phyloP scores from a whole-genome alignment of 768 basidiomycete species.

The Royoungia palumana region DNA sequence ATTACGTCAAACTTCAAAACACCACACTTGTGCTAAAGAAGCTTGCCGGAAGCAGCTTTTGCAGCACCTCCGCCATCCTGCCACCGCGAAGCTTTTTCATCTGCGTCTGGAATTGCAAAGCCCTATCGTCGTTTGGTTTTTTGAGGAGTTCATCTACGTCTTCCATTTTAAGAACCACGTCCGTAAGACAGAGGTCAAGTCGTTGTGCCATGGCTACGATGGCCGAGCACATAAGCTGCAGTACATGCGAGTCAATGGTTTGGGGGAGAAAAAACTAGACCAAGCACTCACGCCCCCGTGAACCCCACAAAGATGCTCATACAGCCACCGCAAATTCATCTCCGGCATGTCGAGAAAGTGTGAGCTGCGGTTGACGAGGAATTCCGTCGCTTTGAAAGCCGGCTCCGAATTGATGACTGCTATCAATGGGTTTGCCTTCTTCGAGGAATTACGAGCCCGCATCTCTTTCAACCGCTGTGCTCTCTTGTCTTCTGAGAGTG shows the following conservation, averaged over 20 bases:
- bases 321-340: conserved; percentile 2
- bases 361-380: neutral
- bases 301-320: neutral
- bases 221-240: neutral
- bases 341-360: neutral
- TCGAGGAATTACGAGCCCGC: too few species aligned
- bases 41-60: too few species aligned
- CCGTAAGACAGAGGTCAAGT: too few species aligned
- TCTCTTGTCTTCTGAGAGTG: too few species aligned
- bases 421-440: neutral
- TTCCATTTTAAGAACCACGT: neutral
- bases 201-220: neutral
- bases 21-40: too few species aligned
- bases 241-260: neutral
- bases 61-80: too few species aligned
- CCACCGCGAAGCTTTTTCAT: too few species aligned
- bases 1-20: too few species aligned
- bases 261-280: neutral
- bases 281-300: neutral
- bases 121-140: too few species aligned
- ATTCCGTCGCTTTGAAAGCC: neutral
- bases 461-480: too few species aligned
- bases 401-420: neutral
- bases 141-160: neutral
- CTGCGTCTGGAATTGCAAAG: too few species aligned